Percentiles rank a stretch among this genome's conserved stretches.
Conservation (phyloP, 2,329 filamentous ascomycete species). For the Trichoderma atroviride region DNA sequence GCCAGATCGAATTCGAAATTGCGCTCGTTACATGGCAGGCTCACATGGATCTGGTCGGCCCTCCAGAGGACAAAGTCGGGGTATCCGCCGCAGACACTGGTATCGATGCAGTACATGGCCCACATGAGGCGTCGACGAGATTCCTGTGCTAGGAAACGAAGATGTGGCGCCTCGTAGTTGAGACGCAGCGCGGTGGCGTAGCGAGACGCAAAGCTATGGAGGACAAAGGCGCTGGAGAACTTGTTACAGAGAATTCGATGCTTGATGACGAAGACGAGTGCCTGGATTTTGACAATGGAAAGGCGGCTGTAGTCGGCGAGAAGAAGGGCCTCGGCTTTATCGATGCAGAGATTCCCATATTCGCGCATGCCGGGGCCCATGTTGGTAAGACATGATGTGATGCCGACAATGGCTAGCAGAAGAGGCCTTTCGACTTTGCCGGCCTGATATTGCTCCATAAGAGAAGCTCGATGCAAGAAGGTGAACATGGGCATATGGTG, state of each 20-base stretch:
- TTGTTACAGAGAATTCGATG: constrained; percentile 49
- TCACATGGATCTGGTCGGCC: constrained; percentile 46
- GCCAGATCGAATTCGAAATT: constrained; percentile 60
- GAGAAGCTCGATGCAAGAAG: constrained; percentile 60
- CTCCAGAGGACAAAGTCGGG: constrained; percentile 50
- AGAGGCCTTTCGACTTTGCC: constrained; percentile 59
- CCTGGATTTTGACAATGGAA: constrained; percentile 59
- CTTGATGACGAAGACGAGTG: constrained; percentile 49
- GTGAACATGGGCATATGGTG: constrained; percentile 63
- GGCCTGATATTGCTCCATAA: constrained; percentile 61
- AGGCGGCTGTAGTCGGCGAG: constrained; percentile 57
- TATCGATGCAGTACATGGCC: constrained; percentile 49
- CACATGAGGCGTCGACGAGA: constrained; percentile 49
- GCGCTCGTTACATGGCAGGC: constrained; percentile 48
- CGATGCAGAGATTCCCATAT: constrained; percentile 57
- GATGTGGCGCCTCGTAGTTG: constrained; percentile 46
- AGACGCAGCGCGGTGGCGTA: constrained; percentile 48
- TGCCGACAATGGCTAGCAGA: constrained; percentile 57
- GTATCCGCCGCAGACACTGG: constrained; percentile 47
- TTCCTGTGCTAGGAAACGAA: constrained; percentile 47
- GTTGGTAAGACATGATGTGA: constrained; percentile 59
- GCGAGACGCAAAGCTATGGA: constrained; percentile 47
- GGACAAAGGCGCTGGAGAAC: constrained; percentile 50
- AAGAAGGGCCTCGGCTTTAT: constrained; percentile 57
- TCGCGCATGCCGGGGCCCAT: constrained; percentile 55